Base-by-base conservation (phyloP, 164 flowering plant species). In the Akebia trifoliata region DNA sequence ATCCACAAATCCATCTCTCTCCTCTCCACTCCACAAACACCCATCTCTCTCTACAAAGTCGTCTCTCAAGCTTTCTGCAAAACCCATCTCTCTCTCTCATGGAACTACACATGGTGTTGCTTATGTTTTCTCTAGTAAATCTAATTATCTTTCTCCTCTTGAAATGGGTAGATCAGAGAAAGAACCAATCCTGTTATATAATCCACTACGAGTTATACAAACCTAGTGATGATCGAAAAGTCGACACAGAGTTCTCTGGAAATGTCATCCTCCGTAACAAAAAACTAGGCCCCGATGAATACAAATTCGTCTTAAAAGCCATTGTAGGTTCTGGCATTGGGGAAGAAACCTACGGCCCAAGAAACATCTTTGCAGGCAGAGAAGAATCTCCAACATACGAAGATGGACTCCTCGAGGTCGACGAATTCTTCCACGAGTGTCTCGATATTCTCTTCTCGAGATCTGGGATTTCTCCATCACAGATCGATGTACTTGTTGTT, bases 281-380 rank as follows among this genome's bases (percentile, higher is more conserved):
- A 28, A 63, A 62, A 42, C 74, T 85, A 6, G 81, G 85, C 4
- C 84, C 82, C 37, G 56, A 63, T 38, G 91, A 85, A 64, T 82
- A 77, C 75, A 75, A 79, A 71, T 85, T 85, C 54, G 77, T 85
- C 36, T 52, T 85, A 25, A 72, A 70, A 55, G 82, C 87, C 68
- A 66, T 80, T 11, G 87, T 84, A 4, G 78, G 79, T 64, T 76
- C 87, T 21, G 90, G 90, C 57, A 72, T 84, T 7, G 90, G 91
- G 0, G 91, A 82, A 57, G 69, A 82, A 21, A 85, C 91, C 26
- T 85, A 85, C 67, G 82, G 62, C 1, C 84, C 91, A 2, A 56
- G 77, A 21, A 72, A 72, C 63, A 58, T 77, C 30, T 72, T 85
- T 55, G 59, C 17, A 0, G 75, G 76, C 36, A 66, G 74, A 0